Evolutionary conservation across 2,329 filamentous ascomycete species (phyloP).

Genomic region (Juglanconis oblonga): DNA sequence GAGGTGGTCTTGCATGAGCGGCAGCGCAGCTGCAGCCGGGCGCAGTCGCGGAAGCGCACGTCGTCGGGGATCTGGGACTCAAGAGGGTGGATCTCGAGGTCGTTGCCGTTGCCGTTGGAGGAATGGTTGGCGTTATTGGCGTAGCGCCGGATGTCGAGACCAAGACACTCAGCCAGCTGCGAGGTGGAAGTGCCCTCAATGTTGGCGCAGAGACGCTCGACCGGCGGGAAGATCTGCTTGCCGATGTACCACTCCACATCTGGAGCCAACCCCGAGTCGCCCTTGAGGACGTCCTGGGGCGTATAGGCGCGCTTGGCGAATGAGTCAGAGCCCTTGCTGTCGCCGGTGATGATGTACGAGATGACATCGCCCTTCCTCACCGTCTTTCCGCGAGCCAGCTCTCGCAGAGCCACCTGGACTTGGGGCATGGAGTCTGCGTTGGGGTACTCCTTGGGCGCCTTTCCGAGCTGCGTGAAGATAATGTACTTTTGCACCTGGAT

Average conservation of each 20-base stretch:
- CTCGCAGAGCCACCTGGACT: conserved; percentile 88
- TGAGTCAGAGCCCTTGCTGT: conserved; percentile 62
- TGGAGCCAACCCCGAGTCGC: conserved; percentile 71
- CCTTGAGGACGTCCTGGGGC: conserved; percentile 78
- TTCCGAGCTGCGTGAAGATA: conserved; percentile 96
- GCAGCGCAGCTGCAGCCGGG: conserved; percentile 75
- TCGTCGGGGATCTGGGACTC: conserved; percentile 93
- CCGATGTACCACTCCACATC: conserved; percentile 98
- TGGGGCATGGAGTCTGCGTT: conserved; percentile 95
- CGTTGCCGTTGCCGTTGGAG: conserved; percentile 47
- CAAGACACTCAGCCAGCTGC: conserved; percentile 87
- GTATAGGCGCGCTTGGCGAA: conserved; percentile 88
- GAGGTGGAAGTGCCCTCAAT: conserved; percentile 90
- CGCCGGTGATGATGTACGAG: conserved; percentile 86
- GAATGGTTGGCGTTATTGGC: conserved; percentile 44
- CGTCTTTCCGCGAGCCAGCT: conserved; percentile 80
- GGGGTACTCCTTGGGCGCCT: conserved; percentile 88
- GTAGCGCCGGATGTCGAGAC: conserved; percentile 87
- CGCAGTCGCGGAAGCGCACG: conserved; percentile 80
- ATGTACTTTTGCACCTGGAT: conserved; percentile 86
- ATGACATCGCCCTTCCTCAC: conserved; percentile 95
- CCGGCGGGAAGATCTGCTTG: conserved; percentile 97
- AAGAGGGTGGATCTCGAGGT: conserved; percentile 79
- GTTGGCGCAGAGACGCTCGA: conserved; percentile 95
- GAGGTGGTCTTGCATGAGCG: conserved; percentile 71